Base-by-base conservation (phyloP, 345 rosid species). In the Zanthoxylum bungeanum region DNA sequence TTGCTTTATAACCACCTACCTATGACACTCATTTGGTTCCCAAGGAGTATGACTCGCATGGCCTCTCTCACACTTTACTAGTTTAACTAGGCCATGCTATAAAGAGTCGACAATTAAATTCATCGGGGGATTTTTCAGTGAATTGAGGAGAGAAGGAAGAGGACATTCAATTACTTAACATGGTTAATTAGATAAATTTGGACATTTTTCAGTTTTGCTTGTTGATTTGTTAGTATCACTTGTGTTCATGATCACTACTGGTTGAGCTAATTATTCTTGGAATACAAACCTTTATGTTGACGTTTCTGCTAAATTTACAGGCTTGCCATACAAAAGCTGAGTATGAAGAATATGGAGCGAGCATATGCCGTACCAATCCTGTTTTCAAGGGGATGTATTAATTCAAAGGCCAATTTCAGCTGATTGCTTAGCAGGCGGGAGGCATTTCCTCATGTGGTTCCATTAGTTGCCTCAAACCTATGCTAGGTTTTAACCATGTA, bases 361-460 rank as follows among this genome's bases (percentile, higher is more conserved):
- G 98, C 85, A 91, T 96, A 66, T 96, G 99, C 79, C 99, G 99
- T 24, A 86, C 99, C 60, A 96, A 96, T 84, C 98, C 99, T n/a
- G 94, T 93, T 61, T 96, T 96, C 85, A 96, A 96, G 79, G 99
- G 99, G 66, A 96, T 96, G 99, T 96, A 87, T 77, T 96, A 78
- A 86, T 68, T 59, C 69, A 39, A 40, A 67, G 9, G 34, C 60
- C 37, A 70, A 64, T 28, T 44, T 75, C 56, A 12, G 75, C 64
- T 33, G 58, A 72, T 68, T 50, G 36, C 21, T n/a, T 34, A 17
- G 39, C 11, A 60, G 36, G 9, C 6, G 14, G 36, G 8, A 61
- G 27, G 9, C 4, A 42, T 59, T 49, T 36, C 19, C 37, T 19
- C 31, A 8, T n/a, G 51, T 24, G 36, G 30, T 59, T 66, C 57